Base-by-base conservation (phyloP, 1,139 yeast genomes). In the Yamadazyma trypodendri region DNA sequence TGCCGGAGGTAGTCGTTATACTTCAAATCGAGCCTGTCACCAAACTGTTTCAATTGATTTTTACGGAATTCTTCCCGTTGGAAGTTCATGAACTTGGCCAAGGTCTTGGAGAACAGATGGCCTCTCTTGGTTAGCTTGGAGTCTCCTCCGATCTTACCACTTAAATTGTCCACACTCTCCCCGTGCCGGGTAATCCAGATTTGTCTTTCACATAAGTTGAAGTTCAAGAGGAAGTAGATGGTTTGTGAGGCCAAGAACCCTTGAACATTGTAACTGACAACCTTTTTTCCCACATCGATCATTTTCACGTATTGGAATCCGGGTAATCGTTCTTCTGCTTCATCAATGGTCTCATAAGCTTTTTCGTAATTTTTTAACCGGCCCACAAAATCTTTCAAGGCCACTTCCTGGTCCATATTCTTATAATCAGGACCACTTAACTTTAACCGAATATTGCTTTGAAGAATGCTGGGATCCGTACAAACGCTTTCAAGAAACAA, bases 161-260 rank as follows among this genome's bases (percentile, higher is more conserved):
- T 61, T 22, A 87, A 81, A 57, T 90, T 92, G 56, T 88, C 96
- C 32, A 75, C 75, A 46, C 90, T 80, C 60, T 92, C 97, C 36
- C 97, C 98, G 55, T 90, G 97, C 45, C 97, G 76, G 1, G 97
- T 83, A 46, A 92, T 84, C 95, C 97, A 92, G 36, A 92, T 89
- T 59, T 88, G 96, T 43, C 97, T 77, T 57, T 88, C 95, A 42
- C 87, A 79, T 30, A 92, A 70, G 56, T 92, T 92, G 73, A 92
- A 90, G 58, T 92, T 92, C 47, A 92, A 71, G 48, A 92, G 65
- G 64, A 89, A 92, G 57, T 87, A 90, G 31, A 90, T 87, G 2
- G 96, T 86, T 56, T 92, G 97, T 1, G 97, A 92, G 0, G 97
- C 90, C 39, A 92, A 67, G 54, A 88, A 92, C 0, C 97, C 97